Percentiles rank a stretch among this genome's conserved stretches.
Conservation (phyloP, 2,329 filamentous ascomycete species). For the Akanthomyces dipterigenus region DNA sequence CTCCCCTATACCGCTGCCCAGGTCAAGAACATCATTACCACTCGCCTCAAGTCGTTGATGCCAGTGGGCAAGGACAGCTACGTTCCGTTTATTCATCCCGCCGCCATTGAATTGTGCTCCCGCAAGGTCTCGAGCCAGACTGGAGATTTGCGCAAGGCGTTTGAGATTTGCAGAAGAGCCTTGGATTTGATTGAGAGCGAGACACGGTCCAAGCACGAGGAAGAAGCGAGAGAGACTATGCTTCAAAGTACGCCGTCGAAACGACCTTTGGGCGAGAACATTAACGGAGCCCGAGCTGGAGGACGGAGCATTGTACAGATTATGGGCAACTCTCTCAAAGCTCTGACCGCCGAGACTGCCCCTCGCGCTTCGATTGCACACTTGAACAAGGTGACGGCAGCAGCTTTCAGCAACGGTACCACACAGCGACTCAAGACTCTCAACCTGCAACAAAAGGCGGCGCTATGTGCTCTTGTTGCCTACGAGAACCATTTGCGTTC, state of each 20-base stretch:
- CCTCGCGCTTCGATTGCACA: slow-evolving; percentile 86
- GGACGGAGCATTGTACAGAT: slow-evolving; percentile 40
- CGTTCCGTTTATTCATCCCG: slow-evolving; percentile 86
- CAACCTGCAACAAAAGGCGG: slow-evolving; percentile 94
- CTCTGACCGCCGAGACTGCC: slow-evolving; percentile 68
- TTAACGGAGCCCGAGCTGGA: slow-evolving; percentile 51
- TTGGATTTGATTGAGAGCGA: slow-evolving; percentile 86
- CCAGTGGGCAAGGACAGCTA: slow-evolving; percentile 51
- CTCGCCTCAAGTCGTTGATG: slow-evolving; percentile 70
- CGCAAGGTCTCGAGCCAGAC: slow-evolving; percentile 93
- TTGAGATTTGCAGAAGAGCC: slow-evolving; percentile 85
- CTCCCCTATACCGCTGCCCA: slow-evolving; percentile 85
- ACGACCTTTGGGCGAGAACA: slow-evolving; percentile 72
- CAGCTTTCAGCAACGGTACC: slow-evolving; percentile 85
- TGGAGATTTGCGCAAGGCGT: slow-evolving; percentile 88
- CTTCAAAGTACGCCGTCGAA: slow-evolving; percentile 63
- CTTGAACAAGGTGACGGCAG: slow-evolving; percentile 82
- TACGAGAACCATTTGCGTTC: slow-evolving; percentile 69
- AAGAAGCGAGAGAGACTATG: slow-evolving; percentile 49
- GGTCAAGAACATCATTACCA: slow-evolving; percentile 79
- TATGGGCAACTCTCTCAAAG: slow-evolving; percentile 47
- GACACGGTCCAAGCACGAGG: slow-evolving; percentile 66
- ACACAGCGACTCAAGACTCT: slow-evolving; percentile 76
- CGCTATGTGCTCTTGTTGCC: slow-evolving; percentile 79
- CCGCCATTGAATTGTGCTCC: slow-evolving; percentile 87